Base-by-base conservation (phyloP, 257 asterid genomes). In the Capsicum pubescens region DNA sequence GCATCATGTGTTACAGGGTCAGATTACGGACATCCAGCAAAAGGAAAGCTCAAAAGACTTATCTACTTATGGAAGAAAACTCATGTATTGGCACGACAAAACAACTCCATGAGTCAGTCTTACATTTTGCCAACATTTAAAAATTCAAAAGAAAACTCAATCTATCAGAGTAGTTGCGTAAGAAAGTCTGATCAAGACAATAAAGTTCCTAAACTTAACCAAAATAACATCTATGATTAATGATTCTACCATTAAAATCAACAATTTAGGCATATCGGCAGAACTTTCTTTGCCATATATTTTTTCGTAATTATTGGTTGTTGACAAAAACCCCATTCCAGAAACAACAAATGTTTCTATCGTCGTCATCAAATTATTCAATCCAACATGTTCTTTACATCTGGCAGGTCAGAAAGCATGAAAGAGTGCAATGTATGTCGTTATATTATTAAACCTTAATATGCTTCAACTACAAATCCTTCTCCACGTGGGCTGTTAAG, bases 11-110 rank as follows among this genome's bases (percentile, higher is more conserved):
- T 15, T 3, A 74, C 19, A 11, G 7, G 60, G 39, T 74, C 15
- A 50, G 60, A 74, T 74, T 19, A 74, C 19, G 42, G 19, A 42
- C 78, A 42, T 70, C 26, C 78, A 70, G 56, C 56, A 70, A 70
- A 42, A 70, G 32, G 16, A 9, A 42, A 70, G 78, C 56, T 70
- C 21, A 17, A 42, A 15, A 14, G 52, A 68, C 15, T 36, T 68
- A 52, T 14, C 48, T 42, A 14, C 50, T 36, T 42, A 36, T 4
- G 19, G 26, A 39, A 36, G 76, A 68, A 68, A 68, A 42, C 55
- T 70, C 32, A 42, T 70, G 55, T 42, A 70, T 42, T 17, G 13
- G 35, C 56, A 50, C 61, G 61, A 74, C 19, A 54, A 21, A 74
- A 74, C 61, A 74, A 74, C 21, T 21, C 10, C 12, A 3, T 13